Base-by-base conservation (phyloP, 1,284 basidiomycete genomes). In the Puccinia hordei region DNA sequence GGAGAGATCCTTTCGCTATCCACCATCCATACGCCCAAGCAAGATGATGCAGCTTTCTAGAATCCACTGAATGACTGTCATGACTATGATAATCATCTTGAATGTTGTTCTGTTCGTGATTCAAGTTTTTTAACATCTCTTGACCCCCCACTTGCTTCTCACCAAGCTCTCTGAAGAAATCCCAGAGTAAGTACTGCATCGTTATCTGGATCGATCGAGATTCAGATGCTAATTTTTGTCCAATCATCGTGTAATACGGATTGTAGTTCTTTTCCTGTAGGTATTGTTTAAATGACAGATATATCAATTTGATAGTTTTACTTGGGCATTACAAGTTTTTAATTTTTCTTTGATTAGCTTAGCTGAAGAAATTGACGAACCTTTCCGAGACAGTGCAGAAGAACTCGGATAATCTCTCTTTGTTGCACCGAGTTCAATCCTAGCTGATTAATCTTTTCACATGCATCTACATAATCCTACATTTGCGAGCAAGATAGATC, bases 121-220 rank as follows among this genome's bases (percentile, higher is more conserved):
- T 73, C 68, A 89, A 85, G 81, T 87, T 89, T 84, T 92, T 92
- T 83, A 93, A 88, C 69, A 93, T 88, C 83, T 92, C 92, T 0
- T 89, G 89, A 1, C 94, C 94, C 1, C 94, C 94, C 44, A 95
- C 92, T 55, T 87, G 89, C 22, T 88, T 89, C 86, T 98, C 93
- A 22, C 94, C 95, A 41, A 99, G 87, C 82, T 94, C 93, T 13
- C 96, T 91, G 49, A 99, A 87, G 84, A 98, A 95, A 85, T 99
- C 97, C 97, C 97, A 99, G 9, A 99, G 87, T 83, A 91, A 94
- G 86, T 94, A 99, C 85, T 98, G 97, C 57, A 99, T 87, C 0
- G 97, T 98, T 83, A 99, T 92, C 82, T 91, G 92, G 84, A 95
- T 92, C 9, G 92, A 90, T 81, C 88, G 87, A 2, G 86, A 86